phyloP scores from a whole-genome alignment of 2,329 filamentous ascomycete species.

The Aspergillus sojae region DNA sequence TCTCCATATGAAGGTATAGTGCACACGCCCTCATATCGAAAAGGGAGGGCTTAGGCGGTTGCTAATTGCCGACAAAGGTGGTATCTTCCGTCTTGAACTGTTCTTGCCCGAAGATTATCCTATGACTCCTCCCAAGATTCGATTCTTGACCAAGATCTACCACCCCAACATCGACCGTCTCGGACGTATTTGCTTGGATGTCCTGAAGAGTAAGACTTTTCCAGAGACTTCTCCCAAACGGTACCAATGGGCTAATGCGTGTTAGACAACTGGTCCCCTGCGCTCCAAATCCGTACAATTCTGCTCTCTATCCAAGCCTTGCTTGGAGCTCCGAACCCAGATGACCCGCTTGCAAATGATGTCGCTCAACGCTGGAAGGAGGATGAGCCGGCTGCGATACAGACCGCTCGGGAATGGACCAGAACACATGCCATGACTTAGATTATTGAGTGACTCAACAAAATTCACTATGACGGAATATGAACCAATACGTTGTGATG shows the following conservation, averaged over 20 bases:
- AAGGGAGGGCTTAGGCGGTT: neutral
- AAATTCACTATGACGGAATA: slow-evolving; percentile 18
- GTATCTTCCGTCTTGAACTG: slow-evolving; percentile 94
- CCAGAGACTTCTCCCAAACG: no score
- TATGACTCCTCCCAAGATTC: slow-evolving; percentile 98
- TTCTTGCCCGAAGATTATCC: slow-evolving; percentile 98
- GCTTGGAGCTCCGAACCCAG: slow-evolving; percentile 92
- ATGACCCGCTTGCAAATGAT: slow-evolving; percentile 96
- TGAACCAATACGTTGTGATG: slow-evolving; percentile 28
- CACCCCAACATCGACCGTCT: slow-evolving; percentile 99
- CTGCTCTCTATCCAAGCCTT: slow-evolving; percentile 98
- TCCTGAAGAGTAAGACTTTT: slow-evolving; percentile 80
- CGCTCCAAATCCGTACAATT: slow-evolving; percentile 95
- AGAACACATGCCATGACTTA: slow-evolving; percentile 71
- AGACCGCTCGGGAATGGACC: slow-evolving; percentile 92
- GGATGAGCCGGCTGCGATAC: slow-evolving; percentile 87
- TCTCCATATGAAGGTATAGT: slow-evolving; percentile 87
- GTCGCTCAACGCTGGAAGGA: slow-evolving; percentile 99
- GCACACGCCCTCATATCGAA: neutral
- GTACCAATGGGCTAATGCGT: slow-evolving; percentile 19
- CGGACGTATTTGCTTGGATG: slow-evolving; percentile 94
- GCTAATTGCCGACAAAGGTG: slow-evolving; percentile 52
- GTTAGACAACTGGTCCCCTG: slow-evolving; percentile 96
- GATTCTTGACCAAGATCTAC: slow-evolving; percentile 98
- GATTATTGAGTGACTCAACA: slow-evolving; percentile 15